Conservation (phyloP, 306 rosid species). For the Cucurbita ficifolia region DNA sequence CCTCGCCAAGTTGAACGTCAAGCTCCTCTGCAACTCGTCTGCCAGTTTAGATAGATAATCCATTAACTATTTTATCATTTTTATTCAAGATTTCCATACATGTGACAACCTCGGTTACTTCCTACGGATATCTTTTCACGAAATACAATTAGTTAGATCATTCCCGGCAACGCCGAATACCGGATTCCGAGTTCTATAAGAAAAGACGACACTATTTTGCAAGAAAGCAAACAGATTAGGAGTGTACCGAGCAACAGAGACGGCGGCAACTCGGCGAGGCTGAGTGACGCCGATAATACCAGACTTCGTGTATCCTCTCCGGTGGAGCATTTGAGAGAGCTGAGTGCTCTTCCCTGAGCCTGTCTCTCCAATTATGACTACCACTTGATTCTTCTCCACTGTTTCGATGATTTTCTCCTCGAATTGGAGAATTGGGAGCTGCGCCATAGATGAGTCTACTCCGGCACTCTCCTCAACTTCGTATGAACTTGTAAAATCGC, state of each 20-base stretch:
- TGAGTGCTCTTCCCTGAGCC: conserved; percentile 98
- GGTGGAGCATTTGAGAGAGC: conserved; percentile 79
- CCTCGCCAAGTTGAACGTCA: conserved; percentile 75
- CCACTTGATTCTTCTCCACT: conserved; percentile 45
- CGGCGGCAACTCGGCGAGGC: conserved; percentile 98
- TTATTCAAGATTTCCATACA: not conserved
- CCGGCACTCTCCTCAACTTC: not conserved
- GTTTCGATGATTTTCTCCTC: conserved; percentile 72
- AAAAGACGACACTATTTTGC: not conserved
- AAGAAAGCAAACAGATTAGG: not conserved
- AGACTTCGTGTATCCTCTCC: conserved; percentile 52
- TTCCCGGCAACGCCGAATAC: not conserved
- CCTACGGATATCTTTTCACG: too few relatives aligned
- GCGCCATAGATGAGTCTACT: conserved; percentile 31
- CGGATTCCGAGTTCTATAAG: not conserved
- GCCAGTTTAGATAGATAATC: not conserved
- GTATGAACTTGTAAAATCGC: not conserved
- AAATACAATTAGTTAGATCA: not conserved
- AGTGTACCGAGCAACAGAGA: conserved; percentile 61
- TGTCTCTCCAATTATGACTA: conserved; percentile 77
- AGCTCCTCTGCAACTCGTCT: conserved; percentile 93
- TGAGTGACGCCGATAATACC: conserved; percentile 73
- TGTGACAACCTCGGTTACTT: not conserved
- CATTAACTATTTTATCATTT: not conserved
- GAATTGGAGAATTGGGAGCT: conserved; percentile 64